Evolutionary conservation across 2,329 filamentous ascomycete genomes (phyloP).

Genomic region (Sphaceloma murrayae): DNA sequence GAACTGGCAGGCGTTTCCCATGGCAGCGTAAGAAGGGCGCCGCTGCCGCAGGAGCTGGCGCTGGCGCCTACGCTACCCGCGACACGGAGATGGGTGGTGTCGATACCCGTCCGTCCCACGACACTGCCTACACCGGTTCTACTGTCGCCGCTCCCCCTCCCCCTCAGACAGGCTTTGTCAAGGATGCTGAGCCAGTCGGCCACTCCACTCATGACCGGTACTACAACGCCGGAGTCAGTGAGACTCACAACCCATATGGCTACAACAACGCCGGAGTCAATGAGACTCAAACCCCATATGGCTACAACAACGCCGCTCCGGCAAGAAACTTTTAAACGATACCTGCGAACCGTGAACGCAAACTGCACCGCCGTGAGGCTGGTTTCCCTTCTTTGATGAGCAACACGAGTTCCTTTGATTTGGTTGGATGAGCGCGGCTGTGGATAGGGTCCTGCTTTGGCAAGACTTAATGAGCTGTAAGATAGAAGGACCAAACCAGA

Average conservation of each 20-base stretch:
- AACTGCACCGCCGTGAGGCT: too few relatives aligned
- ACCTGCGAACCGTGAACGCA: too few relatives aligned
- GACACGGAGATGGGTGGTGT: slow-evolving; percentile 15
- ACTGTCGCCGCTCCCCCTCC: slow-evolving; percentile 34
- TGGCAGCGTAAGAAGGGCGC: slow-evolving; percentile 36
- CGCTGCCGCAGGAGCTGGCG: slow-evolving; percentile 24
- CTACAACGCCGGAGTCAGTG: slow-evolving; percentile 39
- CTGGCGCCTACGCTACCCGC: slow-evolving; percentile 23
- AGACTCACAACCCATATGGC: slow-evolving; percentile 34
- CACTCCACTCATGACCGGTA: slow-evolving; percentile 33
- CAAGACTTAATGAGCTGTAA: slow-evolving; percentile 14
- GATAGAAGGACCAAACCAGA: slow-evolving; percentile 1
- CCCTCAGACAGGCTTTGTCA: slow-evolving; percentile 25
- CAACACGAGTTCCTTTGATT: too few relatives aligned
- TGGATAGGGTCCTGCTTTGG: slow-evolving; percentile 15
- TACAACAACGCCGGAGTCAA: slow-evolving; percentile 25
- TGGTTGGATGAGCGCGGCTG: too few relatives aligned
- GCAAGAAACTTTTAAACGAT: slow-evolving; percentile 8
- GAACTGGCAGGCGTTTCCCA: slow-evolving; percentile 38
- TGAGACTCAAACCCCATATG: too few relatives aligned
- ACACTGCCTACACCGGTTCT: slow-evolving; percentile 43
- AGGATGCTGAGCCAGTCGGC: slow-evolving; percentile 19
- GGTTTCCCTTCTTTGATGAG: too few relatives aligned
- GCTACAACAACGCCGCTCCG: slow-evolving; percentile 23
- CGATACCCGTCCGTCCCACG: slow-evolving; percentile 38